Conservation (phyloP, 2,329 filamentous ascomycete genomes). For the Epichloe sp. region DNA sequence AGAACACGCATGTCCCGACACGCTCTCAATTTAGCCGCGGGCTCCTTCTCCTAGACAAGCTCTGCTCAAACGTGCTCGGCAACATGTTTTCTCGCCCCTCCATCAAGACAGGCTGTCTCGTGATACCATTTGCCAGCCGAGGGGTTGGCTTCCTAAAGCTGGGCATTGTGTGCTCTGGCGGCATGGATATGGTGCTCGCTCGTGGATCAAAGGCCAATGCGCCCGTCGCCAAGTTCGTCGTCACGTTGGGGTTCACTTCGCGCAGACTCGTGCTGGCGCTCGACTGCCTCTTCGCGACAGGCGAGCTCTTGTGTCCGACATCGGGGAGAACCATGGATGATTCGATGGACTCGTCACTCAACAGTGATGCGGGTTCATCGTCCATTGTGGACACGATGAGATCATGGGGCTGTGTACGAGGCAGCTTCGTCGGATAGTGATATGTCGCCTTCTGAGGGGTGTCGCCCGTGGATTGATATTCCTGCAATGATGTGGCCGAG, state of each 20-base stretch:
- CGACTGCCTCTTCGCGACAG: conserved; percentile 6
- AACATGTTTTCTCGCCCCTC: conserved; percentile 42
- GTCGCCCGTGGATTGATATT: conserved; percentile 74
- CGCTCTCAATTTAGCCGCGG: conserved; percentile 29
- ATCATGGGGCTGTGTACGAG: conserved; percentile 49
- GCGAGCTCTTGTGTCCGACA: conserved; percentile 15
- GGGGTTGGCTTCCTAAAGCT: conserved; percentile 30
- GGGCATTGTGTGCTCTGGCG: conserved; percentile 31
- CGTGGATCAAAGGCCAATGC: conserved; percentile 28
- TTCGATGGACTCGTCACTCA: conserved; percentile 1
- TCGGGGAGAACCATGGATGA: conserved; percentile 25
- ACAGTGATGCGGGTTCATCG: conserved; percentile 10
- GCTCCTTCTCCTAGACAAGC: conserved; percentile 39
- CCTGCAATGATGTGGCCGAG: conserved; percentile 48
- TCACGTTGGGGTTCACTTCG: conserved; percentile 41
- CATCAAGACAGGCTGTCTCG: conserved; percentile 16
- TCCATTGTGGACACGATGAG: conserved; percentile 29
- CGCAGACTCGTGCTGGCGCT: conserved; percentile 33
- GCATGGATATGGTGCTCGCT: conserved; percentile 27
- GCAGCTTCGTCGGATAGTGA: conserved; percentile 65
- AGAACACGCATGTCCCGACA: neutral
- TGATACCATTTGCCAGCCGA: conserved; percentile 22
- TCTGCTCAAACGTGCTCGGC: conserved; percentile 30
- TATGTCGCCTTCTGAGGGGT: conserved; percentile 77
- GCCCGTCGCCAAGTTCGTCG: conserved; percentile 25